Conservation (phyloP, 805 yeast genomes). For the Kregervanrija delftensis region DNA sequence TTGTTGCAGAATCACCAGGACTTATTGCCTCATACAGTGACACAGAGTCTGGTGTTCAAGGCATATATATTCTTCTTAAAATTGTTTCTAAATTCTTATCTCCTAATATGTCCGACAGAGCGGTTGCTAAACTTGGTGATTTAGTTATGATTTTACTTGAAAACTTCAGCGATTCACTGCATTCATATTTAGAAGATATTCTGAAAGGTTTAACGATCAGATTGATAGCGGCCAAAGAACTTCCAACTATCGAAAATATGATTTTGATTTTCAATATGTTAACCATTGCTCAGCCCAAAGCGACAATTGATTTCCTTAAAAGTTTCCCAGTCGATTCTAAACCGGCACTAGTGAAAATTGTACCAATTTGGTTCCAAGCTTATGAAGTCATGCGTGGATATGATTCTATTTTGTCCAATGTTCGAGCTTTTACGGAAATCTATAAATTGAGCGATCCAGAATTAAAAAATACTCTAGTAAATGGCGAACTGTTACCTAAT, state of each 20-base stretch:
- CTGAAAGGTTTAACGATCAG: constrained; percentile 67
- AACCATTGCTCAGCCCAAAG: constrained; percentile 52
- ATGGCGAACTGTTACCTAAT: constrained; percentile 71
- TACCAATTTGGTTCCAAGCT: constrained; percentile 78
- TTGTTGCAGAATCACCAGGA: constrained; percentile 39
- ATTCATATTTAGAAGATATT: constrained; percentile 46
- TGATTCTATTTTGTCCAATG: constrained; percentile 57
- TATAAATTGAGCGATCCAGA: constrained; percentile 52
- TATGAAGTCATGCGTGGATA: constrained; percentile 79
- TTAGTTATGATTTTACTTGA: constrained; percentile 24
- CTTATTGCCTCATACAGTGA: constrained; percentile 27
- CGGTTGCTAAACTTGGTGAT: constrained; percentile 73
- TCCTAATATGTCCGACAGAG: constrained; percentile 69
- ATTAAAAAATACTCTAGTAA: constrained; percentile 47
- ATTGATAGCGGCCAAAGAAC: constrained; percentile 57
- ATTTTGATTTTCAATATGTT: constrained; percentile 70
- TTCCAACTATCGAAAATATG: constrained; percentile 71
- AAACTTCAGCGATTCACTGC: constrained; percentile 31
- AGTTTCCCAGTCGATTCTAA: constrained; percentile 25
- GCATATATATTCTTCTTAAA: constrained; percentile 50
- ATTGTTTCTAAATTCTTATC: constrained; percentile 65
- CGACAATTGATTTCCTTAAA: constrained; percentile 56
- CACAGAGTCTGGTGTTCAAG: constrained; percentile 34
- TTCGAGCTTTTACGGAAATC: constrained; percentile 65
- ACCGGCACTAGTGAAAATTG: constrained; percentile 46